Evolutionary conservation across 2,329 filamentous ascomycete genomes (phyloP).

Genomic region (Trichophyton schoenleinii): DNA sequence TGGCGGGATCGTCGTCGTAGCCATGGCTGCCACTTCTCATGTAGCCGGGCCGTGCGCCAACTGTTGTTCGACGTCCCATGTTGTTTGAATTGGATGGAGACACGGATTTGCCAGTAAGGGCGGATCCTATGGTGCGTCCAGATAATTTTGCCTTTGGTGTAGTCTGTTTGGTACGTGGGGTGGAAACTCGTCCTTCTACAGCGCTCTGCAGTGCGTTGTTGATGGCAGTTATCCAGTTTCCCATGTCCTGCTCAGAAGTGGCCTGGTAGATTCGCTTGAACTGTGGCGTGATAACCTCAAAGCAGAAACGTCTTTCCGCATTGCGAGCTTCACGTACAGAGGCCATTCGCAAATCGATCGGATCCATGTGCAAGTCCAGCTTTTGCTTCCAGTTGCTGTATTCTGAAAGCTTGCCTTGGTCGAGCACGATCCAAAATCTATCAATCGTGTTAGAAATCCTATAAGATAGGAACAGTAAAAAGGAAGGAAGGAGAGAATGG

Average conservation of each 20-base stretch:
- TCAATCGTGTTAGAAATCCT: neutral
- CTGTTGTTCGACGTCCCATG: constrained; percentile 75
- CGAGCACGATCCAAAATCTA: constrained; percentile 96
- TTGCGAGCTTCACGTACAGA: constrained; percentile 93
- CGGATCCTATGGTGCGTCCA: constrained; percentile 78
- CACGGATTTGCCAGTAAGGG: constrained; percentile 82
- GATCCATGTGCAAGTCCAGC: constrained; percentile 92
- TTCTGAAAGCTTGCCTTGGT: constrained; percentile 90
- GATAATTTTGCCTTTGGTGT: constrained; percentile 45
- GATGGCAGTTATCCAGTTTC: constrained; percentile 87
- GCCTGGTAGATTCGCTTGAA: constrained; percentile 96
- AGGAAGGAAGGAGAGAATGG: neutral
- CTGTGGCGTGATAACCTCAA: constrained; percentile 94
- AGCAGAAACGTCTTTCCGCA: constrained; percentile 89
- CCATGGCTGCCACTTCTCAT: constrained; percentile 55
- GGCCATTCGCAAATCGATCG: constrained; percentile 91
- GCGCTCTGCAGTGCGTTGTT: constrained; percentile 96
- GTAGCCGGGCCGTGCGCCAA: constrained; percentile 70
- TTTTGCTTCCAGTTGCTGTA: constrained; percentile 99
- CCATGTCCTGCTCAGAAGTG: constrained; percentile 96
- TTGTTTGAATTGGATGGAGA: constrained; percentile 40
- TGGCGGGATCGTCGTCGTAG: constrained; percentile 72
- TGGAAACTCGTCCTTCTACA: constrained; percentile 62
- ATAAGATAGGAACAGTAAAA: neutral
- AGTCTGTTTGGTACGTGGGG: constrained; percentile 32